phyloP scores from a whole-genome alignment of 2,329 filamentous ascomycete genomes.

The Pezicula carpinea region DNA sequence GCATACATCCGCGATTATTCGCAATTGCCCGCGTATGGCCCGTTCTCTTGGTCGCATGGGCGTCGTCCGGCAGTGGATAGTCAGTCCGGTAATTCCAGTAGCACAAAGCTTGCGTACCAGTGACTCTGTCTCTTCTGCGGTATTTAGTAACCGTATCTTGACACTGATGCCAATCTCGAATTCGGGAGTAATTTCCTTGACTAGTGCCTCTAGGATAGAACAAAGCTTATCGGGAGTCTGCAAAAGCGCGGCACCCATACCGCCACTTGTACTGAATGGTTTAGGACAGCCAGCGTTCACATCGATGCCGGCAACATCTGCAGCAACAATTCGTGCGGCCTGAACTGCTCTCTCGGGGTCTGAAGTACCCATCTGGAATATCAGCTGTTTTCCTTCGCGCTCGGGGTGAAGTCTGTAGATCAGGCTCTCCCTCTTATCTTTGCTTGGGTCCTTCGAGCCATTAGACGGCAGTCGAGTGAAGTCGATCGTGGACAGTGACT shows the following conservation, averaged over 20 bases:
- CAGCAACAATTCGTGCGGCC: conserved; percentile 78
- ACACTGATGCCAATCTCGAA: conserved; percentile 92
- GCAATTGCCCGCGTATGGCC: conserved; percentile 80
- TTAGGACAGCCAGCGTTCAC: conserved; percentile 99
- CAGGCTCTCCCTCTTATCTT: conserved; percentile 57
- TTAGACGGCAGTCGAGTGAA: conserved; percentile 76
- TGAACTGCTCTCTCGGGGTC: conserved; percentile 77
- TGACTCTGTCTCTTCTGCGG: conserved; percentile 66
- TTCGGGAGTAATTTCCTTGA: conserved; percentile 69
- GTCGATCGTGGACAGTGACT: conserved; percentile 73
- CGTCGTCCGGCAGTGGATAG: conserved; percentile 92
- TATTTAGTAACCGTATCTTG: conserved; percentile 87
- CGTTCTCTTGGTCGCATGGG: conserved; percentile 89
- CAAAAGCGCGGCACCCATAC: conserved; percentile 92
- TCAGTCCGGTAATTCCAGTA: conserved; percentile 89
- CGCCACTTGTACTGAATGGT: conserved; percentile 86
- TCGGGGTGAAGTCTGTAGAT: conserved; percentile 82
- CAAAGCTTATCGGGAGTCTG: conserved; percentile 79
- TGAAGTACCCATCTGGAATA: conserved; percentile 91
- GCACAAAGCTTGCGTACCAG: conserved; percentile 74
- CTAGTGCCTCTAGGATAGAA: conserved; percentile 77
- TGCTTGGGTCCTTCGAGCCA: conserved; percentile 51
- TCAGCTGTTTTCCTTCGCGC: conserved; percentile 67
- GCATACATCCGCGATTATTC: conserved; percentile 79
- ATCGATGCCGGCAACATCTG: conserved; percentile 88